Conservation (phyloP, 345 rosid species). For the Hevea brasiliensis region DNA sequence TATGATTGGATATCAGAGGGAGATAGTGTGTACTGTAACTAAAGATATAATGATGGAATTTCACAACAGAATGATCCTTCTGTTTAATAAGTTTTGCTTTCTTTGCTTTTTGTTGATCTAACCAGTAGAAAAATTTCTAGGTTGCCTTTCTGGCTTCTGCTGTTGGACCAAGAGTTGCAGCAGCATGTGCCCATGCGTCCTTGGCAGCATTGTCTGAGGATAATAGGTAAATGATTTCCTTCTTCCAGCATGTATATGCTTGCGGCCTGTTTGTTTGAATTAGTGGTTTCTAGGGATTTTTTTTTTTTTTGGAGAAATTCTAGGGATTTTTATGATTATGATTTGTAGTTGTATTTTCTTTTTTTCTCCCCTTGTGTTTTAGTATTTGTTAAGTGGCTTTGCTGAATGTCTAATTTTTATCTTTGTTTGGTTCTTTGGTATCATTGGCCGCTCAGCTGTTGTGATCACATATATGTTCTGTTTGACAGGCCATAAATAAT, state of each 20-base stretch:
- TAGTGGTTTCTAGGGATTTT: neutral
- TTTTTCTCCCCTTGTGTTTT: neutral
- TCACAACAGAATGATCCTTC: neutral
- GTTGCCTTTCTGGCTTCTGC: conserved; percentile 96
- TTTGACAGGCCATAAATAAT: neutral
- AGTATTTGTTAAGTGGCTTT: neutral
- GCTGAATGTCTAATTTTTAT: neutral
- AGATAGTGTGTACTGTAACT: neutral
- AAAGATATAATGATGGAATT: neutral
- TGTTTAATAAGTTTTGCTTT: neutral
- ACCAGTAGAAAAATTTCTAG: conserved; percentile 39
- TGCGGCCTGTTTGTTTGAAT: neutral
- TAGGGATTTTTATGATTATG: neutral
- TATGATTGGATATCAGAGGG: neutral
- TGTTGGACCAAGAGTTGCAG: conserved; percentile 98
- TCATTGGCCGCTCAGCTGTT: neutral
- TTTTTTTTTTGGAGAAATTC: no score
- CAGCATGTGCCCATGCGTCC: conserved; percentile 97
- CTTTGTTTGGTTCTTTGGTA: neutral
- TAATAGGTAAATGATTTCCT: conserved; percentile 54
- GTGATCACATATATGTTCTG: neutral
- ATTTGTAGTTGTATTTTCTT: neutral
- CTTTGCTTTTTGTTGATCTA: conserved; percentile 16
- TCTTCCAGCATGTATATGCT: neutral
- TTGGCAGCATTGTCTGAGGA: conserved; percentile 73